Evolutionary conservation across 2,329 filamentous ascomycete species (phyloP), one percentile per base, ranked within the genome.

Genomic region (Dothideomycetidae sp.): DNA sequence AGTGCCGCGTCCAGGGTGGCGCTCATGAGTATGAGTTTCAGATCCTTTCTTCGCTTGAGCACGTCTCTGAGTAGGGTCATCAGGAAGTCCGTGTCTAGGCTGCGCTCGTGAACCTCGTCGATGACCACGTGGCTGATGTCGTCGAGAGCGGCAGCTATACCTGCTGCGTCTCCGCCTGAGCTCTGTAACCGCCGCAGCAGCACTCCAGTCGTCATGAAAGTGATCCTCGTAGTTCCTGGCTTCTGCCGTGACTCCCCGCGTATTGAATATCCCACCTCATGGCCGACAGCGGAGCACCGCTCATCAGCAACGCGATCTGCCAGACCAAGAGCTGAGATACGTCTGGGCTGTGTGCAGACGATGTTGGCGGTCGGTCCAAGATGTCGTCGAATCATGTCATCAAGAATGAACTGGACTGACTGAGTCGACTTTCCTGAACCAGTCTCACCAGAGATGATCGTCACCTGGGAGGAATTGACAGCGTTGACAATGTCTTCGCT

Each of bases 371-470:
- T 73, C 10, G 71, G 72, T 2, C 88, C 90, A 5, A 92, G 66
- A 5, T 78, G 73, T 31, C 72, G 69, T 43, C 71, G 68, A 49
- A 94, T 93, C 45, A 96, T 64, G 49, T 96, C 83, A 50, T 98
- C 90, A 1, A 98, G 67, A 30, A 98, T 70, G 57, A 96, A 98
- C 56, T 98, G 90, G 21, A 96, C 84, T 2, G 84, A 90, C 56
- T 98, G 90, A 1, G 90, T 96, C 33, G 83, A 93, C 59, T 98
- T 98, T 53, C 90, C 90, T 12, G 84, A 93, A 37, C 90, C 90
- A 3, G 90, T 98, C 60, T 96, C 90, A 48, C 90, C 90, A 30
- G 86, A 92, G 49, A 98, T 90, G 50, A 98, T 94, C 1, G 84
- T 93, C 35, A 98, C 85, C 56, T 94, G 79, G 51, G 88, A 75